Evolutionary conservation across 1,284 basidiomycete genomes (phyloP).

Genomic region (Cutaneotrichosporon sp.): DNA sequence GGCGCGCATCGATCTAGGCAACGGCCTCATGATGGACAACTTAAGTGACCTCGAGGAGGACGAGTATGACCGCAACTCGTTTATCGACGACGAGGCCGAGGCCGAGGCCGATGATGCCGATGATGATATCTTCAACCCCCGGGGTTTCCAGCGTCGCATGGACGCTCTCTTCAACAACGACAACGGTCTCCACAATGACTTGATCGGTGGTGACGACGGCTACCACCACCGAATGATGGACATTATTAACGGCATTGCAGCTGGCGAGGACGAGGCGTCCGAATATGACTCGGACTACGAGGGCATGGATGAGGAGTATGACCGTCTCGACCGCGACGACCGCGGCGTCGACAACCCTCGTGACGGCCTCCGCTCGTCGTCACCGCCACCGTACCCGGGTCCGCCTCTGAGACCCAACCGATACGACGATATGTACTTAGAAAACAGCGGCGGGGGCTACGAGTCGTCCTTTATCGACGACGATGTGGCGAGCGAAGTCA

Average conservation of each 20-base stretch:
- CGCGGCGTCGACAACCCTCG: neutral
- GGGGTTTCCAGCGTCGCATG: no score
- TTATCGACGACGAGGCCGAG: slow-evolving; percentile 1
- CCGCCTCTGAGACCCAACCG: no score
- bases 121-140: no score
- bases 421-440: neutral
- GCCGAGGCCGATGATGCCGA: neutral
- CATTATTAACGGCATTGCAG: slow-evolving; percentile 7
- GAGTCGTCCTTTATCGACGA: slow-evolving; percentile 20
- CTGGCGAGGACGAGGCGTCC: neutral
- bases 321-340: neutral
- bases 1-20: neutral
- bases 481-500: neutral
- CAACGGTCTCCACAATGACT: no score
- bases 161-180: no score
- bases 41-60: neutral
- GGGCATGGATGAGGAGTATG: slow-evolving; percentile 10
- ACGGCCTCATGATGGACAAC: neutral
- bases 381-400: no score
- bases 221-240: neutral
- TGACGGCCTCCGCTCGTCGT: neutral
- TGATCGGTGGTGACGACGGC: neutral
- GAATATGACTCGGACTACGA: neutral
- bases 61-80: neutral
- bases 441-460: slow-evolving; percentile 9